These are phyloP conservation scores for Cryptococcus sp. DNA, from an alignment of 1,284 basidiomycete species.

Conservation along the genomic window DNA sequence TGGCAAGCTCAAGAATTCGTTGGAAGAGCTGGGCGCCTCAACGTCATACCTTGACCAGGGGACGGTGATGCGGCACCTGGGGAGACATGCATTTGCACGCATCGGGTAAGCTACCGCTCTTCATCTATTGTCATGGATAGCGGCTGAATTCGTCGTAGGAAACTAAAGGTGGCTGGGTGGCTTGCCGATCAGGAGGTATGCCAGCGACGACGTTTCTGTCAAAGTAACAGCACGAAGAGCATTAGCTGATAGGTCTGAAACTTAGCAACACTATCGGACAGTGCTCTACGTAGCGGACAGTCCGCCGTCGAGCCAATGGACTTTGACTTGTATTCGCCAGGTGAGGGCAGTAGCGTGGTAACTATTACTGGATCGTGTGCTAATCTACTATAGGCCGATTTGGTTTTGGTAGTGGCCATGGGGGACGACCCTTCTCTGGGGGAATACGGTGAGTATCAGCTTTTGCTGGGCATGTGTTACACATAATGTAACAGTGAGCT, in stretches of 20 bases:
- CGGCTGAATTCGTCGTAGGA: constrained; percentile 50
- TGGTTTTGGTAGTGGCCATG: constrained; percentile 85
- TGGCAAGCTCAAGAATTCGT: constrained; percentile 75
- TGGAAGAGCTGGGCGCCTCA: constrained; percentile 82
- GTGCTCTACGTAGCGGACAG: constrained; percentile 94
- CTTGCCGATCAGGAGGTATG: constrained; percentile 77
- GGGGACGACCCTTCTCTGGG: constrained; percentile 83
- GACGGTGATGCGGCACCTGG: constrained; percentile 81
- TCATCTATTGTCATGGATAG: neutral
- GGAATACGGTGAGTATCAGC: constrained; percentile 59
- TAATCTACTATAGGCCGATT: constrained; percentile 67
- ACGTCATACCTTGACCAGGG: constrained; percentile 89
- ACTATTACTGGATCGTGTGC: neutral
- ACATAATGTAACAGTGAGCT: constrained; percentile 39
- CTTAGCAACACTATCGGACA: constrained; percentile 71
- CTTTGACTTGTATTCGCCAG: constrained; percentile 93
- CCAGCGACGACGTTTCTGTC: neutral
- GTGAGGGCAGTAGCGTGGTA: constrained; percentile 50
- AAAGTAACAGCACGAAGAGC: no score
- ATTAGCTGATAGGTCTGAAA: neutral
- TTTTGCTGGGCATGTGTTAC: constrained; percentile 10
- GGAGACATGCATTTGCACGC: constrained; percentile 84
- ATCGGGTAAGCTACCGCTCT: constrained; percentile 56
- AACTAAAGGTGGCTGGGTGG: constrained; percentile 90
- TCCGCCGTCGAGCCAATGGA: constrained; percentile 87